Evolutionary conservation across 305 asterid genomes (phyloP).

Genomic region (Fraxinus nigra): DNA sequence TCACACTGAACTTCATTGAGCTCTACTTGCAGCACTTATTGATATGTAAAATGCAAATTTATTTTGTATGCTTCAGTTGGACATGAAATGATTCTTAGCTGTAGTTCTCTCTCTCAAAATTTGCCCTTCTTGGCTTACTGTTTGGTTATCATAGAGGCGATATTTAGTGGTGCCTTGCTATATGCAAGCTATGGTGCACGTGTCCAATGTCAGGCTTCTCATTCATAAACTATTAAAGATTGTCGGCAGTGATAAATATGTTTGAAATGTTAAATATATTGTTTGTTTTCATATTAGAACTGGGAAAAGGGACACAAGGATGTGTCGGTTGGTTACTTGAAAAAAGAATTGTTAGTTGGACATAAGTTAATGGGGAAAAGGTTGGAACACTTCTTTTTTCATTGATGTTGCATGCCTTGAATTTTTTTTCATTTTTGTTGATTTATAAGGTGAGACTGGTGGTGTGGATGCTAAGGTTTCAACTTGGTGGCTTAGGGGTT

Average conservation of each 20-base stretch:
- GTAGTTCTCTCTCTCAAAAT: not conserved
- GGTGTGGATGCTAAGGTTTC: not conserved
- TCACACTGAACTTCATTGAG: not conserved
- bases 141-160: not conserved
- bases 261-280: constrained; percentile 1
- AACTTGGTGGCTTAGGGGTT: not conserved
- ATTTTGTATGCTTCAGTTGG: not conserved
- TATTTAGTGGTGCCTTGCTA: not conserved
- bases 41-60: not conserved
- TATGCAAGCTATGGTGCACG: not conserved
- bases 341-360: not conserved
- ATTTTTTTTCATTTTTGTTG: not conserved
- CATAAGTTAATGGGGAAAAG: not conserved
- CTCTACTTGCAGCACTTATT: not conserved
- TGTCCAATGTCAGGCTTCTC: not conserved
- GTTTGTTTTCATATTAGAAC: not conserved
- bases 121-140: not conserved
- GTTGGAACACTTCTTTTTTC: not conserved
- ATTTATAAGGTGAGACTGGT: not conserved
- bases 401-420: not conserved
- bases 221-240: not conserved
- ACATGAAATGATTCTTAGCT: not conserved
- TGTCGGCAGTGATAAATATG: not conserved
- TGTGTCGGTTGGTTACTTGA: not conserved
- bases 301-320: not conserved